Evolutionary conservation across 169 alveolate genomes (phyloP).

Genomic region (Plasmodium adleri): DNA sequence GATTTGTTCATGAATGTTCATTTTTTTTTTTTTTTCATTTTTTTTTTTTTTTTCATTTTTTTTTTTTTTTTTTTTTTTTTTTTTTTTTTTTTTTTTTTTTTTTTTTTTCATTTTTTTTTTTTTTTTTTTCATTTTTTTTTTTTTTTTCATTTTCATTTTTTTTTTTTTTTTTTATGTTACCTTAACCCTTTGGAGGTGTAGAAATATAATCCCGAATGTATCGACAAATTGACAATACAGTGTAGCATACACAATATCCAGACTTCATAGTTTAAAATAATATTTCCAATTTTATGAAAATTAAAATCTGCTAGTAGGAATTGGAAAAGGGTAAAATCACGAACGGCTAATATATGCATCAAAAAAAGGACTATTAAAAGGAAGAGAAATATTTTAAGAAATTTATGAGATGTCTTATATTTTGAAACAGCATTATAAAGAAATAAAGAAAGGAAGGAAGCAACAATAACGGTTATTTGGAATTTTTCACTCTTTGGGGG

Average conservation of each 20-base stretch:
- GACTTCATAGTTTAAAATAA: slow-evolving; percentile 35
- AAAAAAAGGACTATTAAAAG: slow-evolving; percentile 19
- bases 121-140: no score
- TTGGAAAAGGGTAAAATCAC: slow-evolving; percentile 25
- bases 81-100: no score
- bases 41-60: no score
- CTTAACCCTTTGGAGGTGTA: slow-evolving; percentile 68
- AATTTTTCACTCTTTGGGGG: slow-evolving; percentile 36
- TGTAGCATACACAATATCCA: slow-evolving; percentile 69
- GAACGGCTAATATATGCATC: slow-evolving; percentile 20
- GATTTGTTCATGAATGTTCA: no score
- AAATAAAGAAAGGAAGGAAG: slow-evolving; percentile 30
- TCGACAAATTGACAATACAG: slow-evolving; percentile 32
- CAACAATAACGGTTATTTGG: neutral
- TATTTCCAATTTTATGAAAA: neutral
- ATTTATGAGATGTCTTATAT: slow-evolving; percentile 40
- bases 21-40: no score
- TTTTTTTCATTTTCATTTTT: neutral
- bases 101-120: no score
- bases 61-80: no score
- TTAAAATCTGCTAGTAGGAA: slow-evolving; percentile 11
- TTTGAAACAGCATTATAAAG: slow-evolving; percentile 41
- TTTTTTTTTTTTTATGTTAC: neutral
- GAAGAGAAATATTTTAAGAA: slow-evolving; percentile 15
- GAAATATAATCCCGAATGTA: slow-evolving; percentile 62